These are phyloP conservation scores for Xylaria nigripes DNA, from an alignment of 495 filamentous ascomycete species.

Conservation along the genomic window DNA sequence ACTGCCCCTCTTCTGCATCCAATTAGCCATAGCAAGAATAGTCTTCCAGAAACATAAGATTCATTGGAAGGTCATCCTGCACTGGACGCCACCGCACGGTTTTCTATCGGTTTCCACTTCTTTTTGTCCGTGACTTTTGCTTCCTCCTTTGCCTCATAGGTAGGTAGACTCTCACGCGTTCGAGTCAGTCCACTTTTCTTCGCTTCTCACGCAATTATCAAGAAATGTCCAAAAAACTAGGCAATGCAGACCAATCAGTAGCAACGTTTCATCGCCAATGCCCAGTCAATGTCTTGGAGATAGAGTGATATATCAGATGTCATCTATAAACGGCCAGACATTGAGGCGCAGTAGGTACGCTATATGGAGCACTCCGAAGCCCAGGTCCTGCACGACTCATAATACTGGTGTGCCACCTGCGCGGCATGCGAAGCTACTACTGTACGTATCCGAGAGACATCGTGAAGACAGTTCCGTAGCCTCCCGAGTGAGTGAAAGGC, in stretches of 20 bases:
- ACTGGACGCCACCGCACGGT: neutral
- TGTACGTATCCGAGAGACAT: neutral
- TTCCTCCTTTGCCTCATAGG: neutral
- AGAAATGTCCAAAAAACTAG: neutral
- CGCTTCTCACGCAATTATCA: neutral
- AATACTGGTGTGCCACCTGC: neutral
- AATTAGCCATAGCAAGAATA: neutral
- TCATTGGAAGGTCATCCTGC: conserved; percentile 4
- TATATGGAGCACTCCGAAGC: neutral
- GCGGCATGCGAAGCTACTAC: neutral
- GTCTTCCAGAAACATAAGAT: conserved; percentile 6
- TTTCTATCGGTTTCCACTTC: neutral
- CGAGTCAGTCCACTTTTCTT: neutral
- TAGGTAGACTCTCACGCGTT: neutral
- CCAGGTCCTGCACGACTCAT: neutral
- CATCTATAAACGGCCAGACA: neutral
- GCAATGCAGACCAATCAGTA: neutral
- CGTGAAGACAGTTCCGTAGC: neutral
- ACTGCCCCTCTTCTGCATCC: neutral
- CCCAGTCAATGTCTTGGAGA: neutral
- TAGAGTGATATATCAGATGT: neutral
- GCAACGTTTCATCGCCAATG: neutral
- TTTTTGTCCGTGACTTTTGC: neutral
- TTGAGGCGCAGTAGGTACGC: neutral
- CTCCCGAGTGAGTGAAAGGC: neutral